Evolutionary conservation across 139 green algal genomes (phyloP).

Genomic region (Coelastrella sp.): DNA sequence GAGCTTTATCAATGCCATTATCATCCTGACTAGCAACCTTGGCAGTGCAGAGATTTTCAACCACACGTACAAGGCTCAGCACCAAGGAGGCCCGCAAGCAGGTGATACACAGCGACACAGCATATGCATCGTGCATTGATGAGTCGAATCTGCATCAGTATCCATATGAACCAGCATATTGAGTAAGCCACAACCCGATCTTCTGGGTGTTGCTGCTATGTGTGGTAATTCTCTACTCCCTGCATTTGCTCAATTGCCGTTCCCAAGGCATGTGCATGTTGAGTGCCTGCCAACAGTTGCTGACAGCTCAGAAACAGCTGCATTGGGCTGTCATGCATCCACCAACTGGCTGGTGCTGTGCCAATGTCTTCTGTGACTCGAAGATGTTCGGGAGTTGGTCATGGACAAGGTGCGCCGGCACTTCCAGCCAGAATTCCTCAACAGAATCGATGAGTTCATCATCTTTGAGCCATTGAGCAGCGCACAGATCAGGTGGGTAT

Average conservation of each 20-base stretch:
- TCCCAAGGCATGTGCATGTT: no score
- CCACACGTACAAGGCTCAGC: slow-evolving; percentile 20
- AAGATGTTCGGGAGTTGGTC: slow-evolving; percentile 62
- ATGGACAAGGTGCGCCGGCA: slow-evolving; percentile 75
- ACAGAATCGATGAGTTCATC: slow-evolving; percentile 98
- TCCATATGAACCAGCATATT: no score
- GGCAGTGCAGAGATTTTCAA: slow-evolving; percentile 70
- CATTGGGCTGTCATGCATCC: neutral
- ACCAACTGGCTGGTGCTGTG: neutral
- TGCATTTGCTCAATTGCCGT: no score
- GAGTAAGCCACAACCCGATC: no score
- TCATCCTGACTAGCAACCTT: slow-evolving; percentile 98
- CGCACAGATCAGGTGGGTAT: neutral
- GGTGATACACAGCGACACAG: neutral
- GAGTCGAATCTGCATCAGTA: no score
- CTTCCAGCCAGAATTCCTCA: slow-evolving; percentile 98
- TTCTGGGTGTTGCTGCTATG: no score
- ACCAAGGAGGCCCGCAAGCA: neutral
- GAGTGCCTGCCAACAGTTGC: no score
- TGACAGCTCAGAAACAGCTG: no score
- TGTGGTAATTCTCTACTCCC: no score
- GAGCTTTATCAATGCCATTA: slow-evolving; percentile 95
- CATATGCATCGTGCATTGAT: neutral
- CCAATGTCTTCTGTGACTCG: neutral
- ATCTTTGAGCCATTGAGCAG: slow-evolving; percentile 90